Percentiles rank a stretch among this genome's conserved stretches.
Evolutionary conservation across 225 moss, liverwort and hornwort genomes (phyloP).

Genomic region (Pleurozium schreberi): DNA sequence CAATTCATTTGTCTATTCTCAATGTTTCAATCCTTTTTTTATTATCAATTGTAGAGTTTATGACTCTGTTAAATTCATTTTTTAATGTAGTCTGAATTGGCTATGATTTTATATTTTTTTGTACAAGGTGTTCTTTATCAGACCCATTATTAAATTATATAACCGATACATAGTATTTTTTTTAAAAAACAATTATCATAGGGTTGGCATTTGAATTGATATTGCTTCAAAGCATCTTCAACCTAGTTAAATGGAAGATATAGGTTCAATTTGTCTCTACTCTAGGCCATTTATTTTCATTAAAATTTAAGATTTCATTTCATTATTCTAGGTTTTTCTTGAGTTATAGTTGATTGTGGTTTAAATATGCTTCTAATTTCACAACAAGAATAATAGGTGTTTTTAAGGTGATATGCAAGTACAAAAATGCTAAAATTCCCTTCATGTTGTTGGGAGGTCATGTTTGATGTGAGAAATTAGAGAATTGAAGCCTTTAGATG

Average conservation of each 20-base stretch:
- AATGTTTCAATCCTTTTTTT: background rate
- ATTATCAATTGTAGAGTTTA: background rate
- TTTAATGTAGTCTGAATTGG: too few species aligned
- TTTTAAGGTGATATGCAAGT: too few species aligned
- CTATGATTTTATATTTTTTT: background rate
- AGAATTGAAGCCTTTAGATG: too few species aligned
- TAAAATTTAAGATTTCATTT: background rate
- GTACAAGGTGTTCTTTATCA: background rate
- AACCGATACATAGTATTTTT: background rate
- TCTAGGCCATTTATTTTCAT: too few species aligned
- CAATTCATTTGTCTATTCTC: background rate
- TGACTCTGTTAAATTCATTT: rapidly evolving
- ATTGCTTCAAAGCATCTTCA: background rate
- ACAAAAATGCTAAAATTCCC: too few species aligned
- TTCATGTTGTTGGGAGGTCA: too few species aligned
- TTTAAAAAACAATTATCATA: background rate
- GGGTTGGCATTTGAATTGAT: rapidly evolving
- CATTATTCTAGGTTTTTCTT: background rate
- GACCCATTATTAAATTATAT: background rate
- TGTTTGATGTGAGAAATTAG: too few species aligned
- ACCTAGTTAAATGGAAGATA: background rate
- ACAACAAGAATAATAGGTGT: too few species aligned
- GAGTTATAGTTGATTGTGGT: background rate
- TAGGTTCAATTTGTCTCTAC: background rate
- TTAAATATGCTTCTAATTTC: background rate